Conservation (phyloP, 2,329 filamentous ascomycete species). For the Colletotrichum brevisporum region DNA sequence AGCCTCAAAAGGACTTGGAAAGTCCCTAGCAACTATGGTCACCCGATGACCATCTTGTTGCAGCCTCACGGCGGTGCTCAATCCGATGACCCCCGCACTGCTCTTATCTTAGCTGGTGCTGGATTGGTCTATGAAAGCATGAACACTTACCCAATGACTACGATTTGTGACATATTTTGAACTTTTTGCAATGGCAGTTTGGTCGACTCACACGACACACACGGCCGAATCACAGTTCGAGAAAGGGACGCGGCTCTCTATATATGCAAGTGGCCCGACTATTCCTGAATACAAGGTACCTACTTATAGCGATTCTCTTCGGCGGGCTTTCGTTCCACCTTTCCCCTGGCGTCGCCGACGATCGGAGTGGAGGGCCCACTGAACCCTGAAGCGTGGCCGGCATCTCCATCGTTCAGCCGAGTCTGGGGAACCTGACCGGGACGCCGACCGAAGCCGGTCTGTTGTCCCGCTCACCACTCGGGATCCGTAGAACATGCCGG, state of each 20-base stretch:
- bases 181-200: not conserved
- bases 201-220: not conserved
- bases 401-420: not conserved
- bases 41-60: constrained; percentile 57
- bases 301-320: not conserved
- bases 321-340: not conserved
- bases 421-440: not conserved
- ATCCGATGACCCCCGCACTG: constrained; percentile 68
- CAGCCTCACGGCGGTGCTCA: constrained; percentile 63
- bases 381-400: constrained; percentile 7
- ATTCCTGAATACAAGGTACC: not conserved
- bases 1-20: constrained; percentile 62
- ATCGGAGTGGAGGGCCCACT: constrained; percentile 17
- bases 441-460: constrained; percentile 23
- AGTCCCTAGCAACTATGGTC: constrained; percentile 61
- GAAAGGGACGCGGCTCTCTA: not conserved
- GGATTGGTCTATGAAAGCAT: not conserved
- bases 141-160: constrained; percentile 36
- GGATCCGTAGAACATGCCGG: not conserved
- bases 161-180: constrained; percentile 26
- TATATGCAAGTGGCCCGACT: constrained; percentile 8
- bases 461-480: not conserved
- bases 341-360: constrained; percentile 8
- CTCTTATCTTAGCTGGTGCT: constrained; percentile 1
- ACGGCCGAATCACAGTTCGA: not conserved